phyloP scores from a whole-genome alignment of 2,329 filamentous ascomycete species.

The Nannizzia gypsea region DNA sequence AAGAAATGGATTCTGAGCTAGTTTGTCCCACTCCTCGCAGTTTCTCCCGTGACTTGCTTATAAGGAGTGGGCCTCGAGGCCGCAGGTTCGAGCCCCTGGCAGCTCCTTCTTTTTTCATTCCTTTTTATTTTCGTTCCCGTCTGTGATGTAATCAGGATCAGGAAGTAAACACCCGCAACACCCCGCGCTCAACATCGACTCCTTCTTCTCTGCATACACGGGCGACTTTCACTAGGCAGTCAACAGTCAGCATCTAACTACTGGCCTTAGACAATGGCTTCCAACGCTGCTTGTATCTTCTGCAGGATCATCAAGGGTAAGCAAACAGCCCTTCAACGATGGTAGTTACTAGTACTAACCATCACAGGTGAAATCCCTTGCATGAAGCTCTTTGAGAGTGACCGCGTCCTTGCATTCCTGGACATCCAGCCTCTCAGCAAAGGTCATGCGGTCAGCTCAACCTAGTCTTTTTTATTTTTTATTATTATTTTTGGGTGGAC shows the following conservation, averaged over 20 bases:
- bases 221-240: background rate
- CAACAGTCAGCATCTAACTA: conserved; percentile 8
- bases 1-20: conserved; percentile 63
- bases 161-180: background rate
- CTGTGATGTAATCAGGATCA: background rate
- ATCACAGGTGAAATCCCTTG: conserved; percentile 78
- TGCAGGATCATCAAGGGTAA: conserved; percentile 94
- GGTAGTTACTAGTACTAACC: background rate
- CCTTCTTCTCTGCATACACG: background rate
- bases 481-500: too few species aligned
- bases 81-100: conserved; percentile 22
- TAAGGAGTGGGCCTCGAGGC: background rate
- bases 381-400: conserved; percentile 90
- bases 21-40: conserved; percentile 53
- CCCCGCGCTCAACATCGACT: background rate
- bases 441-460: conserved; percentile 68
- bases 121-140: background rate
- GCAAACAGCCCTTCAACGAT: conserved; percentile 7
- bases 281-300: conserved; percentile 67
- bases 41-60: background rate
- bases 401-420: conserved; percentile 88
- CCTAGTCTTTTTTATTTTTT: background rate
- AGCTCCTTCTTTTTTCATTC: background rate
- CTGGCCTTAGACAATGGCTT: conserved; percentile 11
- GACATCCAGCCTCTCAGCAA: conserved; percentile 83